phyloP scores from a whole-genome alignment of 73 alveolate genomes.

The Durusdinium trenchii region DNA sequence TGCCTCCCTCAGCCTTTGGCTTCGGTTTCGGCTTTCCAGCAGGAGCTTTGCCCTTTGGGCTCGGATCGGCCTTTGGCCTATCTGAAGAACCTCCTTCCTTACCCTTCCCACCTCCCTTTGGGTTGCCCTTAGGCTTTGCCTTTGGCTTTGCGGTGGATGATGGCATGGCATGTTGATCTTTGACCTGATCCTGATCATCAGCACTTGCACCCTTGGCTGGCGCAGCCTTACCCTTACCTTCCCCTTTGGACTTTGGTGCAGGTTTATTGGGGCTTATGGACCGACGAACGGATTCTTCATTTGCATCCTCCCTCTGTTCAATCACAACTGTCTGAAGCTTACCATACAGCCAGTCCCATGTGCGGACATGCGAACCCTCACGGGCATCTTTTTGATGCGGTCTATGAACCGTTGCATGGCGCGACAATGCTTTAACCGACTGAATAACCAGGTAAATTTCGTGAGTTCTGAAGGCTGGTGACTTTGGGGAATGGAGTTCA shows the following conservation, averaged over 20 bases:
- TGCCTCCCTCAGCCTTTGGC: slow-evolving; percentile 6
- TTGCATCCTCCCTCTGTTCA: slow-evolving; percentile 34
- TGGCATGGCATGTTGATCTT: not conserved
- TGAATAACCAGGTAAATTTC: slow-evolving; percentile 53
- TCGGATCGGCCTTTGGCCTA: not conserved
- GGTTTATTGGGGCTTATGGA: not conserved
- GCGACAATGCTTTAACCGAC: slow-evolving; percentile 12
- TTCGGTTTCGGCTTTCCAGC: not conserved
- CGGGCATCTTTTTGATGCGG: slow-evolving; percentile 50
- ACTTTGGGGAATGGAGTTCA: not conserved
- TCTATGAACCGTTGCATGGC: slow-evolving; percentile 23
- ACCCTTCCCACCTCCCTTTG: not conserved
- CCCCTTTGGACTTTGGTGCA: not conserved
- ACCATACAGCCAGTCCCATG: slow-evolving; percentile 48
- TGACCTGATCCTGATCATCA: not conserved
- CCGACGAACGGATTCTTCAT: slow-evolving; percentile 20
- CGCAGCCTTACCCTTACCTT: not conserved
- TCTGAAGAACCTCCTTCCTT: not conserved
- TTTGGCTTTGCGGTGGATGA: not conserved
- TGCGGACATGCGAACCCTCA: slow-evolving; percentile 26
- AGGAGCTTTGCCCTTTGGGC: slow-evolving; percentile 25
- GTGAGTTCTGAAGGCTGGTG: slow-evolving; percentile 25
- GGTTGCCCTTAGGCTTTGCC: not conserved
- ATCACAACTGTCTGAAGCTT: not conserved
- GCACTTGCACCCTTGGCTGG: not conserved